phyloP scores from a whole-genome alignment of 2,329 filamentous ascomycete genomes.

The Nothomitra cinnamomea region DNA sequence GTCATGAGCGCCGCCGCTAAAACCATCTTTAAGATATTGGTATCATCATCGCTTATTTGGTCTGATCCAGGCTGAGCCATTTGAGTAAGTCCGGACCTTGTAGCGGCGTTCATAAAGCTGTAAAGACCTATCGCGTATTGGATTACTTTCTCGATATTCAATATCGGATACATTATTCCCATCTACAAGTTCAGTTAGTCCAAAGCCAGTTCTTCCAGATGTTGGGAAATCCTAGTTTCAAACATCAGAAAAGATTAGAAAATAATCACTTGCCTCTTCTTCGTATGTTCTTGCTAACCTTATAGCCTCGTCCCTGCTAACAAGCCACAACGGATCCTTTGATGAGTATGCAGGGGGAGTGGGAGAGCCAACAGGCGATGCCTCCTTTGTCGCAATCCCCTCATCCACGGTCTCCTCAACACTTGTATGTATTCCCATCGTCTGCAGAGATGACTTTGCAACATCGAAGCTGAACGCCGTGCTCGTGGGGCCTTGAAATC shows the following conservation, averaged over 20 bases:
- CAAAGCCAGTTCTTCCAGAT: neutral
- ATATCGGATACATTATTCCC: constrained; percentile 78
- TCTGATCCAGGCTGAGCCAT: constrained; percentile 36
- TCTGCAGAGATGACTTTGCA: constrained; percentile 71
- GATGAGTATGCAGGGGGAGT: constrained; percentile 19
- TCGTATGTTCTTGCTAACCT: constrained; percentile 66
- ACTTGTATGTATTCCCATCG: constrained; percentile 52
- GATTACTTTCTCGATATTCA: constrained; percentile 56
- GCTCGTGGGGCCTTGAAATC: constrained; percentile 74
- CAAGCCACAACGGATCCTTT: constrained; percentile 65
- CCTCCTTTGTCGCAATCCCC: constrained; percentile 38
- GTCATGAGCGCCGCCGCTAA: constrained; percentile 62
- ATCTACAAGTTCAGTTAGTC: constrained; percentile 24
- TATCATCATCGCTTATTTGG: constrained; percentile 43
- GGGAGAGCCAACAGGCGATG: constrained; percentile 38
- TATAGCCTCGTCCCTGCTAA: constrained; percentile 63
- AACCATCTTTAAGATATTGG: constrained; percentile 50
- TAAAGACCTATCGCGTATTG: constrained; percentile 53
- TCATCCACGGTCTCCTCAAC: neutral
- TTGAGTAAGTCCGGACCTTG: constrained; percentile 40
- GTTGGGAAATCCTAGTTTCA: neutral
- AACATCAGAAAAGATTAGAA: neutral
- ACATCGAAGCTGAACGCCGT: constrained; percentile 73
- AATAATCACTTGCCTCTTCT: constrained; percentile 38
- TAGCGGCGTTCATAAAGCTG: constrained; percentile 53